Evolutionary conservation across 192 early-diverging fungal genomes (phyloP).

Genomic region (Coemansia sp.): DNA sequence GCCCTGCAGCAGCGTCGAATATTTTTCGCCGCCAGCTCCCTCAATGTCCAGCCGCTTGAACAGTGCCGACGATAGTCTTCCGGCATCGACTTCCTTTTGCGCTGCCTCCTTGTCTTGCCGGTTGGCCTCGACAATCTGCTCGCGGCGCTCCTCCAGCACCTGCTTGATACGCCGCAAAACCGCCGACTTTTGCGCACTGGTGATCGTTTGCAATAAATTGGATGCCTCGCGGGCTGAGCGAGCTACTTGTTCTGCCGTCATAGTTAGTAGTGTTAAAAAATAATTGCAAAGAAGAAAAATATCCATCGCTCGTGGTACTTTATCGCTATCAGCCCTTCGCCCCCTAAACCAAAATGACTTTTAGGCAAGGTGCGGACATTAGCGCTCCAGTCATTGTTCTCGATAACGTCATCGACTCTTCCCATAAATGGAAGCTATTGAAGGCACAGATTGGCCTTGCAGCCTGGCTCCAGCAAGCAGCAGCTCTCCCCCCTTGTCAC

Average conservation of each 20-base stretch:
- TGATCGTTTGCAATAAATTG: constrained; percentile 67
- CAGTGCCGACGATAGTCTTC: constrained; percentile 70
- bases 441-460: too few relatives aligned
- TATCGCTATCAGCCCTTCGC: too few relatives aligned
- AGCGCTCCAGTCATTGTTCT: too few relatives aligned
- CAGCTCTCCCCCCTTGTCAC: too few relatives aligned
- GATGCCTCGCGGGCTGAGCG: constrained; percentile 67
- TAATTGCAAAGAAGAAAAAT: not conserved
- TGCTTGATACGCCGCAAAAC: constrained; percentile 70
- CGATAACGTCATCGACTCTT: too few relatives aligned
- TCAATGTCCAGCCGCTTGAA: constrained; percentile 88
- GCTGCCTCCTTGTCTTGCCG: constrained; percentile 70
- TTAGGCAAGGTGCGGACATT: too few relatives aligned
- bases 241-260: constrained; percentile 43
- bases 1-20: constrained; percentile 79
- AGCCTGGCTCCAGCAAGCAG: too few relatives aligned
- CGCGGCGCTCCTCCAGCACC: constrained; percentile 62
- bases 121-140: constrained; percentile 76
- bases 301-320: too few relatives aligned
- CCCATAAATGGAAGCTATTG: too few relatives aligned
- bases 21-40: constrained; percentile 75
- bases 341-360: too few relatives aligned
- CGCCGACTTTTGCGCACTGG: constrained; percentile 70
- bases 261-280: not conserved
- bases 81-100: constrained; percentile 64